Base-by-base conservation (phyloP, 768 basidiomycete genomes). In the Coprinellus micaceus region DNA sequence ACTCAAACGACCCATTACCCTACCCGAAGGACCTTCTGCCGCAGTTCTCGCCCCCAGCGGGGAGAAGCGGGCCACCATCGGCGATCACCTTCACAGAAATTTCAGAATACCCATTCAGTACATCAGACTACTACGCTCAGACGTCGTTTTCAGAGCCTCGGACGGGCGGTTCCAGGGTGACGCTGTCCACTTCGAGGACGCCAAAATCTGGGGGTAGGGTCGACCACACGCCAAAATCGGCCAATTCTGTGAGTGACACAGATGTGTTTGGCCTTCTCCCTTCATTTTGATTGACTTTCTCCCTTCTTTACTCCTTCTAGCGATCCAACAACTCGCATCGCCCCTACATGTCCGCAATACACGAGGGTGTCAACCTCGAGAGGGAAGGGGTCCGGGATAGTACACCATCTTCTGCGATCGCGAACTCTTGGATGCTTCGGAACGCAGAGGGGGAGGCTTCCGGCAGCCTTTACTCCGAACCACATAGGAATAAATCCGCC, bases 51-150 rank as follows among this genome's bases (percentile, higher is more conserved):
- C 19, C 26, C 24, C 44, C 15, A 13, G 7, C 4, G n/a, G 19
- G n/a, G 21, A 46, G 26, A 24, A 48, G 47, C 15, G 47, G 47
- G 10, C 25, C 47, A 11, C 47, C 47, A 12, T 28, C 47, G n/a
- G 25, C 47, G 13, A 40, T 49, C 17, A 37, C 54, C 1, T 40
- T 56, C 45, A 56, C 54, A 2, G 54, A 56, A 30, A 47, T 47
- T 15, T 54, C 43, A n/a, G n/a, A n/a, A 15, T 30, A 56, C n/a
- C 50, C 50, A 19, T 52, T 52, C 39, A 52, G 50, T 21, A 52
- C 33, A 4, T 52, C 50, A 3, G 50, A 52, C 19, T 52, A 19
- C 24, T 54, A 54, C 39, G 53, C 26, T n/a, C 50, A 26, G n/a
- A 51, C 22, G 15, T 9, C 3, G 11, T 9, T 17, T 7, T 28